A percentile compares a stretch with the other conserved stretches of the same genome.
phyloP scores from a whole-genome alignment of 2,329 filamentous ascomycete species.

The Penicillium sp. region DNA sequence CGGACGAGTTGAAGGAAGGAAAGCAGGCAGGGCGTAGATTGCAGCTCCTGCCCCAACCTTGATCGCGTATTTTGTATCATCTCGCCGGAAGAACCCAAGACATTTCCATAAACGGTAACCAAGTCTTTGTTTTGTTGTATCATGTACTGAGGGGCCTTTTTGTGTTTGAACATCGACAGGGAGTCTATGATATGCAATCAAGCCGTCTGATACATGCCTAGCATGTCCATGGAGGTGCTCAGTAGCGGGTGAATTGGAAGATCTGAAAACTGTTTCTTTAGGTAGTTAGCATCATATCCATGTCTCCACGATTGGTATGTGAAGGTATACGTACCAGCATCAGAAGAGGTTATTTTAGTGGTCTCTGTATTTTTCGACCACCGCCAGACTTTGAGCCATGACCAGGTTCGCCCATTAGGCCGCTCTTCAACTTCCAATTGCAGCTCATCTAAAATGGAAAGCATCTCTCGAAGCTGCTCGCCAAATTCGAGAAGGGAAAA shows the following conservation, averaged over 20 bases:
- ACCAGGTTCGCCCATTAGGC: slow-evolving; percentile 66
- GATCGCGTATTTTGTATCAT: slow-evolving; percentile 74
- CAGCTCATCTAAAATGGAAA: slow-evolving; percentile 81
- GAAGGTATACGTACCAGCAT: slow-evolving; percentile 25
- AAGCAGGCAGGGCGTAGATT: slow-evolving; percentile 85
- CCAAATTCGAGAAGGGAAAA: slow-evolving; percentile 89
- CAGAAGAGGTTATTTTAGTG: slow-evolving; percentile 21
- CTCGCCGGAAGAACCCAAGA: slow-evolving; percentile 57
- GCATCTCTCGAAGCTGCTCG: slow-evolving; percentile 78
- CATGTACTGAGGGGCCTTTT: slow-evolving; percentile 3
- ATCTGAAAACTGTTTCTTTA: neutral
- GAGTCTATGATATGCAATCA: slow-evolving; percentile 9
- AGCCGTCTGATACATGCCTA: slow-evolving; percentile 8
- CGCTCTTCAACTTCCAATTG: slow-evolving; percentile 65
- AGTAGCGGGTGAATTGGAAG: neutral
- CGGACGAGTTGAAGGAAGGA: slow-evolving; percentile 72
- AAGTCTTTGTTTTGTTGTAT: slow-evolving; percentile 28
- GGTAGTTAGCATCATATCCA: neutral
- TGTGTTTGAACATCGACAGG: slow-evolving; percentile 6
- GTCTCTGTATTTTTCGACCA: slow-evolving; percentile 17
- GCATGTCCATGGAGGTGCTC: neutral
- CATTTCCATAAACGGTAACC: slow-evolving; percentile 43
- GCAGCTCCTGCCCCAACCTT: slow-evolving; percentile 91
- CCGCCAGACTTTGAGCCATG: slow-evolving; percentile 81
- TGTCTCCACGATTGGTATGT: neutral